Conservation (phyloP, 257 asterid species). For the Solanum corneliomulleri region DNA sequence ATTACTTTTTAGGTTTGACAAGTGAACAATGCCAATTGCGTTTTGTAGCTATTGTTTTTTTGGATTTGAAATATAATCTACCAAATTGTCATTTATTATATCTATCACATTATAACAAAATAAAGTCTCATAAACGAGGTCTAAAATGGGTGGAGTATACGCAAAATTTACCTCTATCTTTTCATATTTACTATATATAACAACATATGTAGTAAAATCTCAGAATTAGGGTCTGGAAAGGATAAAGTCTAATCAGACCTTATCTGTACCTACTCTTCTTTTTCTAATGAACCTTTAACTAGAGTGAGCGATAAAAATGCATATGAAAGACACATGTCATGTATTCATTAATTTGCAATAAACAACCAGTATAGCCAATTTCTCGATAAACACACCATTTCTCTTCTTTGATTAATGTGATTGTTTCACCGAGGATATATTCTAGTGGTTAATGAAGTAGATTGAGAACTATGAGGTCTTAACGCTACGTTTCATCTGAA, state of each 20-base stretch:
- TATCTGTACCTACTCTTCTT: too few relatives aligned
- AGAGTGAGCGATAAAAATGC: background rate
- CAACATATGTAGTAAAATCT: background rate
- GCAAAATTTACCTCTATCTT: too few relatives aligned
- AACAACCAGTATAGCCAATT: background rate
- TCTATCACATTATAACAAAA: background rate
- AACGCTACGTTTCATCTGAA: background rate
- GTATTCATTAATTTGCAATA: background rate
- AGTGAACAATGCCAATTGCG: background rate
- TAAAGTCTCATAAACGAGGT: background rate
- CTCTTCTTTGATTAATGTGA: background rate
- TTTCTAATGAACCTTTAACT: background rate
- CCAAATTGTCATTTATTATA: background rate
- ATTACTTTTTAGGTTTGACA: background rate
- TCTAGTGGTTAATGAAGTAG: background rate
- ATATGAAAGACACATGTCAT: background rate
- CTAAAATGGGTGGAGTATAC: background rate
- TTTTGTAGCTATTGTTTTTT: background rate
- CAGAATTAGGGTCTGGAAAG: fast-evolving
- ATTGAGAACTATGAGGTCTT: background rate
- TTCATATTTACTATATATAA: background rate
- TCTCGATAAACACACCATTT: background rate
- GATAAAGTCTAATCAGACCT: too few relatives aligned
- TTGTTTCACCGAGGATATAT: background rate
- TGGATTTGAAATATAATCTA: background rate